Evolutionary conservation across 2,329 filamentous ascomycete species (phyloP).

Genomic region (Colletotrichum musicola): DNA sequence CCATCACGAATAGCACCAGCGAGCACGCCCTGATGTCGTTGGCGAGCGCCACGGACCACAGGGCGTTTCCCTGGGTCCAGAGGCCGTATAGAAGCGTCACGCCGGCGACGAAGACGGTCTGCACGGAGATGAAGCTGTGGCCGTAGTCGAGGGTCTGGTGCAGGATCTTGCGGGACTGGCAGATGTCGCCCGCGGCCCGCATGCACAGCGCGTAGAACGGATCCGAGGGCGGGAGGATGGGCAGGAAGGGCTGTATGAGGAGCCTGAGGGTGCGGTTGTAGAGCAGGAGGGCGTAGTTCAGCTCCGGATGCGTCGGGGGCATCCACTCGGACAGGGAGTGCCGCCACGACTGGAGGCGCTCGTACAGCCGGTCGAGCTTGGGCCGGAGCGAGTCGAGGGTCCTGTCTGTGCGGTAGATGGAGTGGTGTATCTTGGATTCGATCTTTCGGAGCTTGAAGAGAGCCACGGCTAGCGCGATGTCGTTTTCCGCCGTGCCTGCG

Average conservation of each 20-base stretch:
- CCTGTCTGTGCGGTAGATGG: slow-evolving; percentile 64
- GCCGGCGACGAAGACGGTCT: slow-evolving; percentile 57
- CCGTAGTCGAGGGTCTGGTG: slow-evolving; percentile 56
- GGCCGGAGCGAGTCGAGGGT: slow-evolving; percentile 57
- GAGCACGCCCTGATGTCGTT: slow-evolving; percentile 64
- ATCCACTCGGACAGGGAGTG: slow-evolving; percentile 69
- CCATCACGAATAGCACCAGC: slow-evolving; percentile 62
- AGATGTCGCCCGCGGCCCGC: slow-evolving; percentile 54
- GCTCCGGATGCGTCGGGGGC: slow-evolving; percentile 60
- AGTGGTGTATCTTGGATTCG: slow-evolving; percentile 63
- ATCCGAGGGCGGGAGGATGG: slow-evolving; percentile 58
- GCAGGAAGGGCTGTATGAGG: slow-evolving; percentile 63
- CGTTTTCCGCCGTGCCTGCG: slow-evolving; percentile 48
- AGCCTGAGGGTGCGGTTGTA: slow-evolving; percentile 64
- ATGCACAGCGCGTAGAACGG: slow-evolving; percentile 60
- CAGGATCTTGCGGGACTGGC: slow-evolving; percentile 56
- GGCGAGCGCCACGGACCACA: slow-evolving; percentile 62
- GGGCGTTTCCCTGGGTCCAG: slow-evolving; percentile 56
- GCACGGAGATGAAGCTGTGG: slow-evolving; percentile 57
- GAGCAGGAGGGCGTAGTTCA: slow-evolving; percentile 62
- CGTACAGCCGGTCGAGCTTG: slow-evolving; percentile 60
- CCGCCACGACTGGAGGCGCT: slow-evolving; percentile 62
- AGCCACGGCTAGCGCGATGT: slow-evolving; percentile 54
- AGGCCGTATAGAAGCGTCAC: slow-evolving; percentile 54
- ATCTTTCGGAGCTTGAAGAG: slow-evolving; percentile 60